phyloP scores from a whole-genome alignment of 2,329 filamentous ascomycete genomes.

The Rhexocercosporidium sp. region DNA sequence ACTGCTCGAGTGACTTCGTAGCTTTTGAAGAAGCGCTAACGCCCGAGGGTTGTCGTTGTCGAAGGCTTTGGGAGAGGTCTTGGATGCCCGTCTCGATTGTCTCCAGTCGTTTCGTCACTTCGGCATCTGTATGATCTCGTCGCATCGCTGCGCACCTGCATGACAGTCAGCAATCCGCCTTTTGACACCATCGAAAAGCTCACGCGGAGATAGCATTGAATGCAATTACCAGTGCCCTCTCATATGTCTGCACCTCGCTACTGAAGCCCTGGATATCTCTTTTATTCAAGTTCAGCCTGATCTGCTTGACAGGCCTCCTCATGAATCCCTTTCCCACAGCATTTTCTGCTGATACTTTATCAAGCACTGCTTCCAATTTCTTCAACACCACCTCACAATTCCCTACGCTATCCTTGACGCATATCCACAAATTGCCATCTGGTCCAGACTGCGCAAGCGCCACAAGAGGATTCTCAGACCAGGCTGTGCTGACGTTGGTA shows the following conservation, averaged over 20 bases:
- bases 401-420: background rate
- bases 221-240: background rate
- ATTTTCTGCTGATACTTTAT: background rate
- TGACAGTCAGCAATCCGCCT: background rate
- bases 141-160: background rate
- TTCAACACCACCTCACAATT: background rate
- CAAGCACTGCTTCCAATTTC: background rate
- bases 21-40: background rate
- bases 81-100: background rate
- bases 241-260: background rate
- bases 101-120: background rate
- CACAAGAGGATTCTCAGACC: background rate
- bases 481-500: background rate
- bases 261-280: background rate
- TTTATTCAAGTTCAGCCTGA: background rate
- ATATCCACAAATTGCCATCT: background rate
- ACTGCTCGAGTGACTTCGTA: background rate
- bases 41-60: background rate
- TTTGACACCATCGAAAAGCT: background rate
- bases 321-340: background rate
- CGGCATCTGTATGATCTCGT: background rate
- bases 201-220: constrained; percentile 2
- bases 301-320: background rate
- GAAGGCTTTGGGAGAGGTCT: background rate
- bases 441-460: background rate